Conservation (phyloP, 2,329 filamentous ascomycete genomes). For the Ascochyta fabae region DNA sequence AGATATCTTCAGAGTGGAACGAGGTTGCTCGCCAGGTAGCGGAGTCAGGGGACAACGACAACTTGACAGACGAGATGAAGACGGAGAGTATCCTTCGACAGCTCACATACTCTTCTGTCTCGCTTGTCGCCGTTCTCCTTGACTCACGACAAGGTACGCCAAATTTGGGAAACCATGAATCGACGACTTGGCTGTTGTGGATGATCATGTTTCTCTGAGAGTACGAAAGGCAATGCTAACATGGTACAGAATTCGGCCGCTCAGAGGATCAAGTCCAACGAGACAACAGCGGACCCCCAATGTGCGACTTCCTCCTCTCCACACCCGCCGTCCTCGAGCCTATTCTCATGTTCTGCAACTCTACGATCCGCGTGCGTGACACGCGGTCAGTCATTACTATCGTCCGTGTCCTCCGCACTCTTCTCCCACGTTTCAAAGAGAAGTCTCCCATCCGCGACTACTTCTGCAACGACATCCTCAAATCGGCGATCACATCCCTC, state of each 20-base stretch:
- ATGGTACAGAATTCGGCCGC: constrained; percentile 34
- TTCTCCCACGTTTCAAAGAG: constrained; percentile 77
- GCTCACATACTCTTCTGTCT: constrained; percentile 88
- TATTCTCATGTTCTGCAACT: constrained; percentile 87
- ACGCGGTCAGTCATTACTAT: constrained; percentile 86
- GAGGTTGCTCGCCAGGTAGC: constrained; percentile 64
- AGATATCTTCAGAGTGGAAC: constrained; percentile 88
- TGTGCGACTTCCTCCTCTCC: constrained; percentile 83
- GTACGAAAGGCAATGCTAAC: not conserved
- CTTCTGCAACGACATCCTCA: constrained; percentile 85
- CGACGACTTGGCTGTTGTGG: not conserved
- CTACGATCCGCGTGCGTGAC: constrained; percentile 88
- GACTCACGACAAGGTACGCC: constrained; percentile 63
- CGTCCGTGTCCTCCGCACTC: constrained; percentile 81
- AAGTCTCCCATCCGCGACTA: constrained; percentile 76
- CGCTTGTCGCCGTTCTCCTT: constrained; percentile 88
- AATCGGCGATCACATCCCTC: constrained; percentile 86
- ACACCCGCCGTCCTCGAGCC: constrained; percentile 82
- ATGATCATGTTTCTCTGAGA: no score
- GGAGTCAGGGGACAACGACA: constrained; percentile 74
- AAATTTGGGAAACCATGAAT: not conserved
- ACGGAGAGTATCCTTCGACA: constrained; percentile 93
- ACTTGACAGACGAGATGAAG: constrained; percentile 94
- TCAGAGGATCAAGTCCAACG: constrained; percentile 40
- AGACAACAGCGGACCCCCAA: constrained; percentile 61